Evolutionary conservation across 2,329 filamentous ascomycete species (phyloP).

Genomic region (Ophiobolus disseminans): DNA sequence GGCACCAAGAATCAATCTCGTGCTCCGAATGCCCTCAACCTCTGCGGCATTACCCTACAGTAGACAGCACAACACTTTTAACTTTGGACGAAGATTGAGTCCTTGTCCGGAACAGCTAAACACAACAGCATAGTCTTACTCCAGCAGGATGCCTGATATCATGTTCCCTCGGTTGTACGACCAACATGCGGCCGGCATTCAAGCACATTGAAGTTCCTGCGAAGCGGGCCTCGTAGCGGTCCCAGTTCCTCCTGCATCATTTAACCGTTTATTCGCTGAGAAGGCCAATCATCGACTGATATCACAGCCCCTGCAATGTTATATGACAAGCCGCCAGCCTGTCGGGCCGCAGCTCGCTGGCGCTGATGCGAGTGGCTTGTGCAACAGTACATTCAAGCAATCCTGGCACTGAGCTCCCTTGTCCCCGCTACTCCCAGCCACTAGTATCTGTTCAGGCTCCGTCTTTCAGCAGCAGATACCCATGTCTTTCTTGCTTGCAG

Average conservation of each 20-base stretch:
- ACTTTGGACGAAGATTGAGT: no score
- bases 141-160: slow-evolving; percentile 6
- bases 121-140: not conserved
- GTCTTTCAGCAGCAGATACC: slow-evolving; percentile 28
- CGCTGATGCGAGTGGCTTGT: slow-evolving; percentile 36
- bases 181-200: slow-evolving; percentile 24
- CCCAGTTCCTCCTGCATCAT: slow-evolving; percentile 34
- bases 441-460: slow-evolving; percentile 27
- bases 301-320: slow-evolving; percentile 36
- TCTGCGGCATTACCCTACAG: not conserved
- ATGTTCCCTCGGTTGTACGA: slow-evolving; percentile 22
- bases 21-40: not conserved
- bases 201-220: slow-evolving; percentile 11
- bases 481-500: slow-evolving; percentile 33
- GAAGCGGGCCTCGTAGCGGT: slow-evolving; percentile 23
- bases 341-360: slow-evolving; percentile 29
- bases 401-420: slow-evolving; percentile 28
- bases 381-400: slow-evolving; percentile 24
- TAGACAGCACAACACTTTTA: not conserved
- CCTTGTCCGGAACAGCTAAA: not conserved
- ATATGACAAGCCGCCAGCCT: slow-evolving; percentile 41
- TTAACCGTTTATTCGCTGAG: slow-evolving; percentile 42
- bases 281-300: slow-evolving; percentile 31
- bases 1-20: slow-evolving; percentile 22
- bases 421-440: slow-evolving; percentile 32